A percentile compares a stretch with the other conserved stretches of the same genome.
phyloP scores from a whole-genome alignment of 306 rosid species.

The Pterocarpus santalinus region DNA sequence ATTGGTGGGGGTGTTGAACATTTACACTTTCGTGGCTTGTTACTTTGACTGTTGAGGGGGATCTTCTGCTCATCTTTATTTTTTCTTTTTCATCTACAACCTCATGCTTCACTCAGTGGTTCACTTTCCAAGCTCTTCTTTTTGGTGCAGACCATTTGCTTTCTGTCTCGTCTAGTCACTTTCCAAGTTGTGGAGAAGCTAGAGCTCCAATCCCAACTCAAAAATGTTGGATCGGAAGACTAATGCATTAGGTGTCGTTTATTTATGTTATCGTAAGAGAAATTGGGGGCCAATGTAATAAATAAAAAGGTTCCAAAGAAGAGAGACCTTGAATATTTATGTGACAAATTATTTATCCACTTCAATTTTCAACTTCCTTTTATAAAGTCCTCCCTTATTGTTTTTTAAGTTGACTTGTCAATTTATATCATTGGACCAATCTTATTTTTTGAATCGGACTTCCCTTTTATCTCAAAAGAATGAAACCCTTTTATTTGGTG shows the following conservation, averaged over 20 bases:
- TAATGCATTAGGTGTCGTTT: constrained; percentile 4
- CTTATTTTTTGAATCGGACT: not conserved
- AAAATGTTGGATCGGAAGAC: not conserved
- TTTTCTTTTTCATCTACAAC: not conserved
- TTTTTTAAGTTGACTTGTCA: constrained; percentile 13
- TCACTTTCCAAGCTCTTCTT: constrained; percentile 36
- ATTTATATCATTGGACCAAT: constrained; percentile 11
- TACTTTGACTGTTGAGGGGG: not conserved
- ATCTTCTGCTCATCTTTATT: not conserved
- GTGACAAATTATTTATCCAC: not conserved
- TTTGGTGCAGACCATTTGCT: constrained; percentile 42
- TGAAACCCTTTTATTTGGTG: constrained; percentile 7
- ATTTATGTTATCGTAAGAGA: not conserved
- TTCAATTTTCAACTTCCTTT: not conserved
- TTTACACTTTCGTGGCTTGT: not conserved
- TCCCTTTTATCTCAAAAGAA: not conserved
- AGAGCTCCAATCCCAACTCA: not conserved
- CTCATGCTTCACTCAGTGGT: constrained; percentile 26
- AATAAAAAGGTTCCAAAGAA: not conserved
- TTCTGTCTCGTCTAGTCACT: constrained; percentile 45
- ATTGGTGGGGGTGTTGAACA: not conserved
- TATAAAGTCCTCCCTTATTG: not conserved
- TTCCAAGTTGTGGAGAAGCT: constrained; percentile 17
- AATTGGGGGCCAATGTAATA: not conserved
- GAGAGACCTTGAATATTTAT: not conserved